phyloP scores from a whole-genome alignment of 352 stramenopile species.

The Globisporangium viniferum region DNA sequence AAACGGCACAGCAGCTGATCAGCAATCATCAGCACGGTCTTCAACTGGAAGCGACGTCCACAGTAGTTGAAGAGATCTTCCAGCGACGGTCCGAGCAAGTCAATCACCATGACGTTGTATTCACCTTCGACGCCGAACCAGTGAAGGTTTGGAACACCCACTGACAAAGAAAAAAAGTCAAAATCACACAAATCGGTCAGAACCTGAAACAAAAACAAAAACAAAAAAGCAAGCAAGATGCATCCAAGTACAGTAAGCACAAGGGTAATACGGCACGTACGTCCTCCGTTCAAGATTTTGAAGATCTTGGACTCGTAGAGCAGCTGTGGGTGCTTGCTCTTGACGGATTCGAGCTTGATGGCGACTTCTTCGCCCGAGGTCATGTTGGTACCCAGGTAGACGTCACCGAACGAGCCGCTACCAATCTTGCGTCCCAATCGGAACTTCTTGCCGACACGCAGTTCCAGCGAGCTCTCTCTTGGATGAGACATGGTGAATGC shows the following conservation, averaged over 20 bases:
- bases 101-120: slow-evolving; percentile 99
- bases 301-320: slow-evolving; percentile 99
- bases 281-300: slow-evolving; percentile 98
- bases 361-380: slow-evolving; percentile 98
- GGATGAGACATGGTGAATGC: slow-evolving; percentile 44
- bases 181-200: slow-evolving; percentile 25
- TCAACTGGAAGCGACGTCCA: slow-evolving; percentile 89
- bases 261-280: slow-evolving; percentile 83
- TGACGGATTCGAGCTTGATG: slow-evolving; percentile 99
- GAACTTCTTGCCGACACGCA: slow-evolving; percentile 99
- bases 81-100: slow-evolving; percentile 96
- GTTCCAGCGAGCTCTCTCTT: slow-evolving; percentile 89
- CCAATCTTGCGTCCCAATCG: slow-evolving; percentile 99
- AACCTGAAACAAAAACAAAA: background rate
- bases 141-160: slow-evolving; percentile 97
- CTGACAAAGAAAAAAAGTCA: slow-evolving; percentile 31
- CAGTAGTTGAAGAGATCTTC: slow-evolving; percentile 90
- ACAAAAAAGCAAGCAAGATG: too few relatives aligned
- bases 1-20: slow-evolving; percentile 84
- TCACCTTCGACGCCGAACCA: slow-evolving; percentile 99
- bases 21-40: slow-evolving; percentile 95
- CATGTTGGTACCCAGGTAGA: slow-evolving; percentile 99
- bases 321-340: slow-evolving; percentile 97
- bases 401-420: slow-evolving; percentile 99
- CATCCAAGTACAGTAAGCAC: background rate